Percentiles rank a stretch among this genome's conserved stretches.
phyloP scores from a whole-genome alignment of 352 stramenopile species.

The Pythium rishiriense region DNA sequence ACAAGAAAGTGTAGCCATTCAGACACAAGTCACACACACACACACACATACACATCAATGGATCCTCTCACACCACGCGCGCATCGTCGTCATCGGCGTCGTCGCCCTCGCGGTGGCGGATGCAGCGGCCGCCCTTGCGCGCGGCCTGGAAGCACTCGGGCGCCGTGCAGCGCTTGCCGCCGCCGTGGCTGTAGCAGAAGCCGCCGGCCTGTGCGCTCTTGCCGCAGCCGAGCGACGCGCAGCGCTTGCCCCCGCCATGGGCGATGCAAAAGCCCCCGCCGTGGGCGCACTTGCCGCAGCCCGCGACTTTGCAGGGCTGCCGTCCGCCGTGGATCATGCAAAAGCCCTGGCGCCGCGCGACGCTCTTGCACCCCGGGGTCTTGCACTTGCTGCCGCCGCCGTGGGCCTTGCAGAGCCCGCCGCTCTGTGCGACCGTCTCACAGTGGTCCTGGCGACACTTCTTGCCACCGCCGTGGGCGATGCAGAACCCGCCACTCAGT shows the following conservation, averaged over 20 bases:
- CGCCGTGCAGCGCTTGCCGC: conserved; percentile 69
- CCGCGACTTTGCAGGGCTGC: conserved; percentile 72
- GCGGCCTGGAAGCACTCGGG: conserved; percentile 77
- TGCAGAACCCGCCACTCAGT: conserved; percentile 69
- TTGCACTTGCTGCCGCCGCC: conserved; percentile 84
- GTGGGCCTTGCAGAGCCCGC: conserved; percentile 81
- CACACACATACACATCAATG: background rate
- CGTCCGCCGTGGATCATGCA: conserved; percentile 75
- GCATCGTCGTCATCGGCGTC: background rate
- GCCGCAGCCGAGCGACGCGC: conserved; percentile 45
- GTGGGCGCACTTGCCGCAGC: conserved; percentile 73
- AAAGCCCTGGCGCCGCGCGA: conserved; percentile 68
- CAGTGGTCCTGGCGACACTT: conserved; percentile 60
- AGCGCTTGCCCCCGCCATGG: conserved; percentile 72
- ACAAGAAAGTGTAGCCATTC: conserved; percentile 10
- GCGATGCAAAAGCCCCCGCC: conserved; percentile 78
- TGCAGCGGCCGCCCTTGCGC: conserved; percentile 78
- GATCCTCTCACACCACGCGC: too few relatives aligned
- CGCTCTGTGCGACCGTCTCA: conserved; percentile 73
- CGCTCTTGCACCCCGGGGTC: conserved; percentile 46
- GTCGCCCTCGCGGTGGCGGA: conserved; percentile 57
- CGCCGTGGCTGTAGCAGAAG: conserved; percentile 81
- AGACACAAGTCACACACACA: background rate
- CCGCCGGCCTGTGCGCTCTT: conserved; percentile 77
- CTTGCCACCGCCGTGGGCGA: conserved; percentile 75